Evolutionary conservation across 164 flowering plant species (phyloP).

Genomic region (Kingdonia uniflora): DNA sequence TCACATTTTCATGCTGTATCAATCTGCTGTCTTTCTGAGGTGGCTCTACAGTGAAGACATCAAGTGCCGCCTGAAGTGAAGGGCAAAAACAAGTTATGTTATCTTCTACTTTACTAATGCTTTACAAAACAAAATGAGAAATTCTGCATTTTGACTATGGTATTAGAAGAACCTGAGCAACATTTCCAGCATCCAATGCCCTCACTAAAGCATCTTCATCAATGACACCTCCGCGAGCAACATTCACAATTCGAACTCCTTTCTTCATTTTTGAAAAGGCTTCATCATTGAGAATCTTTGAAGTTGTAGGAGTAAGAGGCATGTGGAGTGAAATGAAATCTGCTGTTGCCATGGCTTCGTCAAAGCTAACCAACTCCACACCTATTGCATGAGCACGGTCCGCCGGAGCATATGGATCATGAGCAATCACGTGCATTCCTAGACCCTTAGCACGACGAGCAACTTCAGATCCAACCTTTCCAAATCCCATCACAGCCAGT

Average conservation of each 20-base stretch:
- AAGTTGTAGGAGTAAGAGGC: conserved; percentile 79
- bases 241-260: conserved; percentile 73
- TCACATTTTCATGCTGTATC: conserved; percentile 61
- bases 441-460: conserved; percentile 82
- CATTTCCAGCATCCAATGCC: conserved; percentile 71
- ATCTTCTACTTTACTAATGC: not conserved
- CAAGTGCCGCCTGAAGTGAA: conserved; percentile 68
- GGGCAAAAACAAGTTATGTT: not conserved
- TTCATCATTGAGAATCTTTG: conserved; percentile 72
- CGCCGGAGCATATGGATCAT: conserved; percentile 89
- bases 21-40: conserved; percentile 58
- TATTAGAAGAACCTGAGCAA: conserved; percentile 52
- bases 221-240: conserved; percentile 90
- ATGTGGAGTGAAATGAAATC: conserved; percentile 83
- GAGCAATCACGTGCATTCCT: conserved; percentile 82
- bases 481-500: conserved; percentile 78
- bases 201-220: conserved; percentile 79
- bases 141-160: not conserved
- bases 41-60: conserved; percentile 78
- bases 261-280: conserved; percentile 79
- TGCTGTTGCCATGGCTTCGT: conserved; percentile 59
- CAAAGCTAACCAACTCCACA: conserved; percentile 69
- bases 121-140: not conserved
- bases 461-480: conserved; percentile 90
- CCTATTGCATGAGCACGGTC: conserved; percentile 90